Base-by-base conservation (phyloP, 805 yeast species). In the Yarrowia divulgata region DNA sequence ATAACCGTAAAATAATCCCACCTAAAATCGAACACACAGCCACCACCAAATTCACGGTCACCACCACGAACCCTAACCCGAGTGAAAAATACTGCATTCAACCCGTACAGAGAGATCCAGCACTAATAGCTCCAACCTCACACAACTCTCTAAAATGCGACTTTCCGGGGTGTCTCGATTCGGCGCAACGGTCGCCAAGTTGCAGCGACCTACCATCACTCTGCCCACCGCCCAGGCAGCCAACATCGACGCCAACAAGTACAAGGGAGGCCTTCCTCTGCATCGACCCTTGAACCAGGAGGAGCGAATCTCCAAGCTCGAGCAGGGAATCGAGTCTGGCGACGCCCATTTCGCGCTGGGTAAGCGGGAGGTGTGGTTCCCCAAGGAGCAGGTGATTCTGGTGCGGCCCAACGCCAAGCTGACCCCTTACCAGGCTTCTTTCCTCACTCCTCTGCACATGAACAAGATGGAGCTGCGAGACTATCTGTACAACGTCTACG, bases 371-470 rank as follows among this genome's bases (percentile, higher is more conserved):
- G 82, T 90, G 10, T 93, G 87, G 77, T 90, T 94, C 78, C 99
- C 99, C 40, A 87, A 87, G 71, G 97, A 96, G 0, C 83, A 94
- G 71, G 83, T 94, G 46, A 86, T 90, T 64, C 82, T 94, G 40
- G 80, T 95, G 71, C 85, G 97, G 76, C 97, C 98, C 16, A 90
- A 90, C 75, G 97, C 98, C n/a, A 91, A 91, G 76, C 97, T 91
- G 79, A 90, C 97, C 0, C 99, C 99, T 60, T 93, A 90, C 80
- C 98, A 93, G 79, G 98, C 98, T 63, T 93, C 92, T 78, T 95
- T 95, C 79, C 87, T 91, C 72, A 99, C 96, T 19, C 99, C 99
- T 16, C 87, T 90, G 76, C 87, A 91, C 69, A 93, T 95, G 84
- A 95, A 95, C 82, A 94, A 93, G 78, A 83, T 95, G 81, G 98